phyloP scores from a whole-genome alignment of 179 eudicot species.

The Gypsophila paniculata region DNA sequence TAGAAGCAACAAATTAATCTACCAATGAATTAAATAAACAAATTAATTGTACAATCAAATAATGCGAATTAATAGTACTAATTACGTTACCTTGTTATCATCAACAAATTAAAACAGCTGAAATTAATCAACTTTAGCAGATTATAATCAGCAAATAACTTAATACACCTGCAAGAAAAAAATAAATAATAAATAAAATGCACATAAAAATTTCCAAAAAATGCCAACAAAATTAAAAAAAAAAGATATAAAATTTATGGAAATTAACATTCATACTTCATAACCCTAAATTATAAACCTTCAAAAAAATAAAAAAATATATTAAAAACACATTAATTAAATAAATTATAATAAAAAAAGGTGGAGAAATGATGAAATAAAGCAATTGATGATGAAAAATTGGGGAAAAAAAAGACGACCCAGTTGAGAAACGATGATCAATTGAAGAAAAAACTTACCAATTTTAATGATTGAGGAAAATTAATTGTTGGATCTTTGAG shows the following conservation, averaged over 20 bases:
- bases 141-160: slow-evolving; percentile 19
- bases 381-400: slow-evolving; percentile 7
- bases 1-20: not conserved
- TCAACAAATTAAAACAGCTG: slow-evolving; percentile 13
- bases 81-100: slow-evolving; percentile 24
- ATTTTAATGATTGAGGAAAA: slow-evolving; percentile 6
- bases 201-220: slow-evolving; percentile 1
- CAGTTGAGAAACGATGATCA: slow-evolving; percentile 12
- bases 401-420: slow-evolving; percentile 12
- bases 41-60: not conserved
- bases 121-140: slow-evolving; percentile 13
- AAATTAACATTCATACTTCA: not conserved
- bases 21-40: not conserved
- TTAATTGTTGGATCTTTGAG: slow-evolving; percentile 8
- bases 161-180: slow-evolving; percentile 22
- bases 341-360: not conserved
- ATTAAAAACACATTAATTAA: slow-evolving; percentile 6
- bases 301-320: not conserved
- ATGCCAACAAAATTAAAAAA: not conserved
- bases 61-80: not conserved
- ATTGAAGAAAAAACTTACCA: slow-evolving; percentile 25
- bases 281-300: slow-evolving; percentile 16
- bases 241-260: not conserved
- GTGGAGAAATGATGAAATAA: not conserved
- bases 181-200: not conserved